Percentiles rank a stretch among this genome's conserved stretches.
Conservation (phyloP, 2,329 filamentous ascomycete genomes). For the Neurospora crassa region DNA sequence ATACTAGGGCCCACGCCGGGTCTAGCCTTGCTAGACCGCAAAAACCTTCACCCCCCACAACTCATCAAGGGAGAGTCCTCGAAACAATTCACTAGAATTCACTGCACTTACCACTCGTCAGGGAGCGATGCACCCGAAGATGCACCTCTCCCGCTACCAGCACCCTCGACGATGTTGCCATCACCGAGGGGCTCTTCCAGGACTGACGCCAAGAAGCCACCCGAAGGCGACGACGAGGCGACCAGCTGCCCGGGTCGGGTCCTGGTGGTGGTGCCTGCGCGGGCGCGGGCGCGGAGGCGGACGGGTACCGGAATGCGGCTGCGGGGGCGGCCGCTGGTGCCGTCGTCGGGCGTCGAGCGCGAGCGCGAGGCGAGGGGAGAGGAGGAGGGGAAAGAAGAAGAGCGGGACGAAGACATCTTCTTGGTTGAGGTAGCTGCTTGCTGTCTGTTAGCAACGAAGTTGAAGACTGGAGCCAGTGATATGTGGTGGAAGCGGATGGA, state of each 20-base stretch:
- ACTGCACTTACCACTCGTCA: neutral
- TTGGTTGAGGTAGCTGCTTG: neutral
- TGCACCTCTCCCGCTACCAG: neutral
- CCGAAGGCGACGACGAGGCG: neutral
- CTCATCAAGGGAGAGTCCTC: neutral
- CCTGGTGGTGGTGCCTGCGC: neutral
- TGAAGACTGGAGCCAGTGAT: neutral
- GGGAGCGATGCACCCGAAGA: neutral
- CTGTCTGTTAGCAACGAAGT: neutral
- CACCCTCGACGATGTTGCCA: neutral
- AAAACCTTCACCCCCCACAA: neutral
- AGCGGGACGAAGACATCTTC: neutral
- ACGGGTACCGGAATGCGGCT: neutral
- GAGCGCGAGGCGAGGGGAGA: neutral
- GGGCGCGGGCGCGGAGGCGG: neutral
- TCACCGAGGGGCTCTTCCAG: neutral
- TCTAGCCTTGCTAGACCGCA: neutral
- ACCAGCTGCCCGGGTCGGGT: neutral
- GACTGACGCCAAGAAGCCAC: neutral
- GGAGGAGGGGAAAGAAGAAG: neutral
- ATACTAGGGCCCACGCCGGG: neutral
- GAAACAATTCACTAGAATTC: neutral
- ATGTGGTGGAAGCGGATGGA: neutral
- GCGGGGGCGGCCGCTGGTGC: neutral
- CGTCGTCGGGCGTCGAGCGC: neutral